Evolutionary conservation across 768 basidiomycete genomes (phyloP).

Genomic region (Hygrophorus pudorinus): DNA sequence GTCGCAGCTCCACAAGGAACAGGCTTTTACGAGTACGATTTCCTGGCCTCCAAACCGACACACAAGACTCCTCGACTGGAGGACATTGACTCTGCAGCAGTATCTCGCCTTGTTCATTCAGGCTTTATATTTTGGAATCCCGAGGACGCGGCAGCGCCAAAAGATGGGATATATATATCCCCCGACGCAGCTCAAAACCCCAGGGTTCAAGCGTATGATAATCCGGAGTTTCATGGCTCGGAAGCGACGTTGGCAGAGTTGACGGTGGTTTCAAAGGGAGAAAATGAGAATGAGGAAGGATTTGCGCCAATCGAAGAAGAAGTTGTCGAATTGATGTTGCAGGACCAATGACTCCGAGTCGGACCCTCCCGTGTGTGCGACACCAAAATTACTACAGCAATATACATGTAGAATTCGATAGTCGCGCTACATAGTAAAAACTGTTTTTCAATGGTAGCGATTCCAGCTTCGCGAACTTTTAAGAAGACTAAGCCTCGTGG

Average conservation of each 20-base stretch:
- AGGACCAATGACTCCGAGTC: background rate
- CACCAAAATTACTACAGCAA: no score
- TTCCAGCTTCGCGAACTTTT: no score
- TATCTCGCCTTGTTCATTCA: constrained; percentile 35
- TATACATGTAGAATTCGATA: no score
- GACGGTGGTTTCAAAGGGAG: constrained; percentile 2
- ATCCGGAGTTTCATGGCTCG: background rate
- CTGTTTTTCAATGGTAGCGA: no score
- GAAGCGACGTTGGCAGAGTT: background rate
- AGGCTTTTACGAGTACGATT: constrained; percentile 41
- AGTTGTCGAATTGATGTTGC: constrained; percentile 17
- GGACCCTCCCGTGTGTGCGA: no score
- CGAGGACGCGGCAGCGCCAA: constrained; percentile 1
- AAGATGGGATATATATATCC: background rate
- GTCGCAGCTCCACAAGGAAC: constrained; percentile 7
- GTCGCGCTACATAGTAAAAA: no score
- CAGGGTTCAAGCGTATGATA: background rate
- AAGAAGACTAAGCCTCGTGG: no score
- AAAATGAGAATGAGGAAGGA: constrained; percentile 7
- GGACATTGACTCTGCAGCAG: constrained; percentile 36
- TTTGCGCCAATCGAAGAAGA: constrained; percentile 14
- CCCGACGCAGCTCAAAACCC: background rate
- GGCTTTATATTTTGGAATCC: constrained; percentile 42
- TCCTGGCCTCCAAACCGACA: constrained; percentile 30
- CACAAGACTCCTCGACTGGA: constrained; percentile 29